These are phyloP conservation scores for Pezicula radicicola DNA, from an alignment of 2,329 filamentous ascomycete genomes.

Conservation along the genomic window DNA sequence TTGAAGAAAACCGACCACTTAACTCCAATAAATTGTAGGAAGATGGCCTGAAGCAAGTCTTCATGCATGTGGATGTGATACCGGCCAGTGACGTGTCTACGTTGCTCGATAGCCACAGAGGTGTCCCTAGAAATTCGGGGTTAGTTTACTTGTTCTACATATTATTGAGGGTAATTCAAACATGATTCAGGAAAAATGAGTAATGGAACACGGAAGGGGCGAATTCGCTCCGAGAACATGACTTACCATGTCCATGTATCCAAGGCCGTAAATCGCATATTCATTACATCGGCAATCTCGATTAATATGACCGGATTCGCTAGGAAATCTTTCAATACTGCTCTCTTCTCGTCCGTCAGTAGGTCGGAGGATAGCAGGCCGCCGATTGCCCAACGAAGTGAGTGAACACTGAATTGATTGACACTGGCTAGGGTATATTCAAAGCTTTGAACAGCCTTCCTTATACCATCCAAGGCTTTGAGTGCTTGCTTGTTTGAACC, in stretches of 20 bases:
- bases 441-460: conserved; percentile 34
- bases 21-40: conserved; percentile 51
- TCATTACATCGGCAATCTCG: conserved; percentile 55
- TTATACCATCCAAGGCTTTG: conserved; percentile 40
- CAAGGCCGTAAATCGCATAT: conserved; percentile 50
- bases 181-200: no score
- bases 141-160: no score
- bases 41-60: conserved; percentile 52
- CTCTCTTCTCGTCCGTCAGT: conserved; percentile 47
- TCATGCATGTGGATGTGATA: conserved; percentile 61
- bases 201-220: no score
- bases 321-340: conserved; percentile 47
- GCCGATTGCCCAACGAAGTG: conserved; percentile 42
- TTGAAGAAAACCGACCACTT: conserved; percentile 48
- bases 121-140: conserved; percentile 25
- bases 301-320: conserved; percentile 44
- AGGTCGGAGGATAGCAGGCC: conserved; percentile 48
- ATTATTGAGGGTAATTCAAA: no score
- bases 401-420: conserved; percentile 35
- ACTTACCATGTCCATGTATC: conserved; percentile 45
- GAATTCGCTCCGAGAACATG: no score
- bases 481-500: conserved; percentile 32
- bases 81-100: conserved; percentile 53
- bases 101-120: conserved; percentile 44
- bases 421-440: conserved; percentile 19